These are phyloP conservation scores for Fusarium papillatum DNA, from an alignment of 2,329 filamentous ascomycete species.

Conservation along the genomic window DNA sequence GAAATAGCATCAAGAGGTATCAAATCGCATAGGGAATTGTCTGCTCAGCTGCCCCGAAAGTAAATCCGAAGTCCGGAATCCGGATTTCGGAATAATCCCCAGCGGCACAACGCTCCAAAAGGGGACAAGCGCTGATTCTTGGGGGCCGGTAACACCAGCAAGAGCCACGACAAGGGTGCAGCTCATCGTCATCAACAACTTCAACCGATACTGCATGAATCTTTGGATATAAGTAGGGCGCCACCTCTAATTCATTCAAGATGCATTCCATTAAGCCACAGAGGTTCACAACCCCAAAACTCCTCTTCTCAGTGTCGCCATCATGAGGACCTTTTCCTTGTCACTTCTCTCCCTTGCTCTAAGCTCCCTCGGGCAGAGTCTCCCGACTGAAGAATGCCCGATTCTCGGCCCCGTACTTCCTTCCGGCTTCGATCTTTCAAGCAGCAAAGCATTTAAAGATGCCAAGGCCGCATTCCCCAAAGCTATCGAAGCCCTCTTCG, in stretches of 20 bases:
- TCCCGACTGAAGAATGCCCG: background rate
- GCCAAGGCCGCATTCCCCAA: background rate
- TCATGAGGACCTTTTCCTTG: background rate
- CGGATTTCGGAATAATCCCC: background rate
- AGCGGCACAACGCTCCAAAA: background rate
- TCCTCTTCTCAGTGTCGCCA: background rate
- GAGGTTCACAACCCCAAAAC: background rate
- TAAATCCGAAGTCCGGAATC: background rate
- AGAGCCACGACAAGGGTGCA: background rate
- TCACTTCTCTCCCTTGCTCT: background rate
- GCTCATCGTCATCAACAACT: background rate
- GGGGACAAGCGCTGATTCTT: background rate
- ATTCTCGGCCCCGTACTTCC: constrained; percentile 2
- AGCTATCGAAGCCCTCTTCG: background rate
- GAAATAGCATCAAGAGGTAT: background rate
- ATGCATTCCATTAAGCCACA: background rate
- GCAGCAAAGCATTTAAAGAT: background rate
- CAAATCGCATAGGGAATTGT: background rate
- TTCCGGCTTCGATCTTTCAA: background rate
- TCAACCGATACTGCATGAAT: background rate
- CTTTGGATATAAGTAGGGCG: background rate
- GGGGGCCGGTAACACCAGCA: background rate
- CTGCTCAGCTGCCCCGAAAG: background rate
- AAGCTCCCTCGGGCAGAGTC: background rate
- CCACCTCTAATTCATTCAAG: background rate